These are phyloP conservation scores for Trichosporon ovoides DNA, from an alignment of 1,284 basidiomycete genomes.

Conservation along the genomic window DNA sequence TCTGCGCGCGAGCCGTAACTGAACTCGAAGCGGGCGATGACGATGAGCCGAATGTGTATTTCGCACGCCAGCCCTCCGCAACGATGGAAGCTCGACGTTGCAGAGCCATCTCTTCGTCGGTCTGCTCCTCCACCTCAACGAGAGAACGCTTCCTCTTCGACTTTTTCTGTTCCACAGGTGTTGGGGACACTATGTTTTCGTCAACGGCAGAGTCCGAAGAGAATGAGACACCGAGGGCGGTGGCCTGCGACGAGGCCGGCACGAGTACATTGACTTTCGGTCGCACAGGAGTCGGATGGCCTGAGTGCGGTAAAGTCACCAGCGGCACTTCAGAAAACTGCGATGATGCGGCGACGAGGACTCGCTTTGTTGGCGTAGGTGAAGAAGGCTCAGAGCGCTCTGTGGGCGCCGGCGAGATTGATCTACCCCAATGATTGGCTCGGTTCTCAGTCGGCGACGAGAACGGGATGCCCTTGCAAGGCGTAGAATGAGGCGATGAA, in stretches of 20 bases:
- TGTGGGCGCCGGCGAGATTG: background rate
- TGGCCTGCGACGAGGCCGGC: constrained; percentile 18
- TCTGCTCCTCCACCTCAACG: constrained; percentile 19
- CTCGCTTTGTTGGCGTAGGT: constrained; percentile 12
- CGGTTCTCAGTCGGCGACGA: constrained; percentile 1
- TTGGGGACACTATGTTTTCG: constrained; percentile 32
- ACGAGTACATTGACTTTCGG: constrained; percentile 15
- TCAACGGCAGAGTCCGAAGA: constrained; percentile 33
- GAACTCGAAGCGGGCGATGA: background rate
- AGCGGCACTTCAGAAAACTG: background rate
- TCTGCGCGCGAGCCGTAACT: background rate
- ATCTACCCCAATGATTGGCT: background rate
- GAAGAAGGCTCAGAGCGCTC: constrained; percentile 10
- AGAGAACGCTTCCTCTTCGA: constrained; percentile 18
- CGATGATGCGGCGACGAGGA: constrained; percentile 12
- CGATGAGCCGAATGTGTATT: constrained; percentile 34
- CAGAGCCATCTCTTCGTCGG: constrained; percentile 23
- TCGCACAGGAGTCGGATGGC: background rate
- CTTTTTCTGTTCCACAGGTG: constrained; percentile 11
- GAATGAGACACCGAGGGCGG: background rate
- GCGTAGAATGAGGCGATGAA: constrained; percentile 11
- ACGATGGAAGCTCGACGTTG: constrained; percentile 33
- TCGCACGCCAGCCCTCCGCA: constrained; percentile 40
- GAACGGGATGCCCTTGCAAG: constrained; percentile 2
- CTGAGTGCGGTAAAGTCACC: background rate